A percentile compares a stretch with the other conserved stretches of the same genome.
Conservation (phyloP, 176 grass and related monocot genomes). For the Ampelocalamus luodianensis region DNA sequence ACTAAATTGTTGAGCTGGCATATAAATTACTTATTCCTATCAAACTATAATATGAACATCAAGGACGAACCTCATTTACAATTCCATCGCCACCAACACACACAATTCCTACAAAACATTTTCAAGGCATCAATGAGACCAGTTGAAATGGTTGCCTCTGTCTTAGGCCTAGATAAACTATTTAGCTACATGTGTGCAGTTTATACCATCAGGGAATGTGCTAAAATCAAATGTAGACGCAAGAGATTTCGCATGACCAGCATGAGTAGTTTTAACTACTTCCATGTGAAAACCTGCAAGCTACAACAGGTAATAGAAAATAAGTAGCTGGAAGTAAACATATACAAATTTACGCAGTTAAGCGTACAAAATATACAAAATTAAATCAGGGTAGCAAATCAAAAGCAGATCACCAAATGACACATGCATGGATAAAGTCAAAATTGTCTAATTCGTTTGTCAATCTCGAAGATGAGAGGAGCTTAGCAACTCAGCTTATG, state of each 20-base stretch:
- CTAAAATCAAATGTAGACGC: conserved; percentile 81
- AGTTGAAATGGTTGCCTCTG: conserved; percentile 18
- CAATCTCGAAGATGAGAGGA: not conserved
- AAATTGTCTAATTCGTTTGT: not conserved
- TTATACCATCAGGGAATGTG: conserved; percentile 84
- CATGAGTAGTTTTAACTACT: conserved; percentile 89
- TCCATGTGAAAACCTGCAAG: conserved; percentile 99
- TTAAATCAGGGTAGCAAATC: conserved; percentile 22
- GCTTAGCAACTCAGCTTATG: conserved; percentile 7
- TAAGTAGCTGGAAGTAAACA: conserved; percentile 15
- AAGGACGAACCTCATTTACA: conserved; percentile 88
- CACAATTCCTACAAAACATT: conserved; percentile 75
- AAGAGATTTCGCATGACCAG: conserved; percentile 89
- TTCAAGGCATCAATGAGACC: conserved; percentile 17
- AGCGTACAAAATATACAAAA: not conserved
- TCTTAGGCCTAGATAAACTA: conserved; percentile 34
- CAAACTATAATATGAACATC: conserved; percentile 15
- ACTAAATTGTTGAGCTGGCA: conserved; percentile 35
- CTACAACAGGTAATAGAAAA: conserved; percentile 50
- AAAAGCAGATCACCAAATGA: not conserved
- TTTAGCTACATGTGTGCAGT: conserved; percentile 30
- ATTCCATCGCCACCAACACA: conserved; percentile 98
- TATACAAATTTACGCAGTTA: not conserved
- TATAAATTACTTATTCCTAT: conserved; percentile 30
- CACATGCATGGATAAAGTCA: not conserved